A percentile compares a stretch with the other conserved stretches of the same genome.
Conservation (phyloP, 805 yeast species). For the Candida broadrunensis region DNA sequence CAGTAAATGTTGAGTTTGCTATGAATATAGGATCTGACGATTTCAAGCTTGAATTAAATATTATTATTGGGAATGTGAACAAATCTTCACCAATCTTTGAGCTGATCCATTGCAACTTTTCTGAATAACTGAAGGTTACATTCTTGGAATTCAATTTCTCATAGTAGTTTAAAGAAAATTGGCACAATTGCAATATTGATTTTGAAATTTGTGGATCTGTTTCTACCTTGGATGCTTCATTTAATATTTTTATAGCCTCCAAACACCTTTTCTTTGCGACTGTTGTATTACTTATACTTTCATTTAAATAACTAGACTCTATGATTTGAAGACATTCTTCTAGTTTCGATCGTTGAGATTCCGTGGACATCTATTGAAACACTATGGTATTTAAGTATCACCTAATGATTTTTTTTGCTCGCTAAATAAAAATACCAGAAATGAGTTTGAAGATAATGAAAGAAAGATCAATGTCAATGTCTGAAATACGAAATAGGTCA, state of each 20-base stretch:
- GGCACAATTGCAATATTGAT: conserved; percentile 11
- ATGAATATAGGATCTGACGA: conserved; percentile 8
- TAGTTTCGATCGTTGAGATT: not conserved
- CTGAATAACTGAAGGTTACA: conserved; percentile 6
- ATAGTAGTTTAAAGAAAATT: conserved; percentile 18
- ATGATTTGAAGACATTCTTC: conserved; percentile 6
- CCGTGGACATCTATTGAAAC: not conserved
- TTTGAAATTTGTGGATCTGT: conserved; percentile 2
- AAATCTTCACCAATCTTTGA: conserved; percentile 13
- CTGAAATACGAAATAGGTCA: not conserved
- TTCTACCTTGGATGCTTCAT: conserved; percentile 11
- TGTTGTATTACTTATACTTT: conserved; percentile 11
- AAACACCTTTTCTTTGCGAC: conserved; percentile 18
- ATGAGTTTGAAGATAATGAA: no score
- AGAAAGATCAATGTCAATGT: no score
- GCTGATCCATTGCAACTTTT: conserved; percentile 25
- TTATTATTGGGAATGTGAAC: conserved; percentile 18
- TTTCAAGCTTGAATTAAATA: conserved; percentile 9
- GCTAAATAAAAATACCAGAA: no score
- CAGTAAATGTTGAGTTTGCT: not conserved
- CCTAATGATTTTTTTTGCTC: no score
- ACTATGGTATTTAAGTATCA: no score
- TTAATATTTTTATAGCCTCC: conserved; percentile 21
- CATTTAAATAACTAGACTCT: conserved; percentile 13
- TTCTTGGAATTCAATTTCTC: conserved; percentile 8